Base-by-base conservation (phyloP, 257 asterid genomes). In the Fraxinus anomala region DNA sequence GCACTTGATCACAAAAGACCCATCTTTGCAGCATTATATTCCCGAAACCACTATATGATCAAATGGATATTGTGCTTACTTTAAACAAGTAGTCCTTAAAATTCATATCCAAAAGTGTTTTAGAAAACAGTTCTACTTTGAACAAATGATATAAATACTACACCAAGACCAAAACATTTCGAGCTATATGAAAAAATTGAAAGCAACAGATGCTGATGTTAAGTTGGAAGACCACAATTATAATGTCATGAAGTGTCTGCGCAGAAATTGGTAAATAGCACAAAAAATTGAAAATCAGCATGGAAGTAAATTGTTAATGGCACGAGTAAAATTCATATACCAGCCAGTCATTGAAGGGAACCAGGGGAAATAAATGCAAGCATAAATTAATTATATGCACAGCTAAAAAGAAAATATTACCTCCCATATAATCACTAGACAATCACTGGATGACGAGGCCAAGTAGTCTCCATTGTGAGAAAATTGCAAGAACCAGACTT, bases 401-500 rank as follows among this genome's bases (percentile, higher is more conserved):
- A 31, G 73, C 42, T 68, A 21, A 31, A 70, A 76, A 59, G 42
- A 47, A 5, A 36, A 72, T 31, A 66, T 78, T 85, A 91, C 97
- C 94, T 91, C 96, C 97, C 97, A 92, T 84, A 92, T 84, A 79
- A 92, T 88, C 73, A 85, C 93, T 13, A 87, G 82, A 82, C 78
- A 74, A 82, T 91, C 96, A 78, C 83, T 89, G 74, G 96, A 89
- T 59, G 97, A 88, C 11, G 96, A 92, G 30, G 96, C 97, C 83
- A 92, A 83, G 83, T 88, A 92, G 33, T 30, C 33, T 30, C 33
- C 33, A 30, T 30, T 30, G 33, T 30, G 33, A 30, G 33, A 30
- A 30, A 92, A 92, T 77, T 91, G 92, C 90, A 92, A 83, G 85
- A 87, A 86, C 97, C 96, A 91, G 77, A 92, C 89, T 85, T 92